These are phyloP conservation scores for Phaffomyces opuntiae DNA, from an alignment of 805 yeast genomes.

Conservation along the genomic window DNA sequence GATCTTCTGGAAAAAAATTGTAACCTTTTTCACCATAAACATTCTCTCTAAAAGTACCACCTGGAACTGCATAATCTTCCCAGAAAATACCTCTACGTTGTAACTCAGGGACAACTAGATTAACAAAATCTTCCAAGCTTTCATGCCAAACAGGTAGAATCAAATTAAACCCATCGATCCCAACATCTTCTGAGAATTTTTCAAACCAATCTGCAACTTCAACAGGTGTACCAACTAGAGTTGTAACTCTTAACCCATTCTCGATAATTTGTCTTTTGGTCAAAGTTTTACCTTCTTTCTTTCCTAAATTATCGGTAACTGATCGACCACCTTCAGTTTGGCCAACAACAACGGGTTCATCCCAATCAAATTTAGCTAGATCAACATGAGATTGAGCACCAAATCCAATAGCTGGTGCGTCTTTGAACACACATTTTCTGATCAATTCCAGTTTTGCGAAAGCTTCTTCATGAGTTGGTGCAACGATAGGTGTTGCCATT, in stretches of 20 bases:
- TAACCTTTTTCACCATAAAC: conserved; percentile 24
- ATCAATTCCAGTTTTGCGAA: conserved; percentile 21
- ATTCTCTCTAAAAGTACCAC: conserved; percentile 33
- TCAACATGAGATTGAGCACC: too few species aligned
- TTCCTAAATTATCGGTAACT: too few species aligned
- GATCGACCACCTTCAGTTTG: too few species aligned
- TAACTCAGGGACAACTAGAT: conserved; percentile 30
- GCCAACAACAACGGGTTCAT: too few species aligned
- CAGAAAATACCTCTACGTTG: conserved; percentile 29
- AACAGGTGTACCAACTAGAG: too few species aligned
- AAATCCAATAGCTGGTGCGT: too few species aligned
- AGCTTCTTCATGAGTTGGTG: conserved; percentile 35
- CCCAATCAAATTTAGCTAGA: too few species aligned
- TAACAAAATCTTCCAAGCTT: conserved; percentile 31
- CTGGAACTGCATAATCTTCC: conserved; percentile 31
- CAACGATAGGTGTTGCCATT: conserved; percentile 31
- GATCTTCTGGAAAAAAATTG: conserved; percentile 12
- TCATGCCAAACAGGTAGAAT: conserved; percentile 32
- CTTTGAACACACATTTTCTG: conserved; percentile 6
- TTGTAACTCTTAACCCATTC: too few species aligned
- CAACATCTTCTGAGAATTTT: conserved; percentile 31
- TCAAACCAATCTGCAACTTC: conserved; percentile 30
- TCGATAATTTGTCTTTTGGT: too few species aligned
- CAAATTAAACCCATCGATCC: conserved; percentile 38
- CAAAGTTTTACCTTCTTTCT: too few species aligned